These are phyloP conservation scores for Rhodotorula sp. DNA, from an alignment of 1,284 basidiomycete species.

Conservation along the genomic window DNA sequence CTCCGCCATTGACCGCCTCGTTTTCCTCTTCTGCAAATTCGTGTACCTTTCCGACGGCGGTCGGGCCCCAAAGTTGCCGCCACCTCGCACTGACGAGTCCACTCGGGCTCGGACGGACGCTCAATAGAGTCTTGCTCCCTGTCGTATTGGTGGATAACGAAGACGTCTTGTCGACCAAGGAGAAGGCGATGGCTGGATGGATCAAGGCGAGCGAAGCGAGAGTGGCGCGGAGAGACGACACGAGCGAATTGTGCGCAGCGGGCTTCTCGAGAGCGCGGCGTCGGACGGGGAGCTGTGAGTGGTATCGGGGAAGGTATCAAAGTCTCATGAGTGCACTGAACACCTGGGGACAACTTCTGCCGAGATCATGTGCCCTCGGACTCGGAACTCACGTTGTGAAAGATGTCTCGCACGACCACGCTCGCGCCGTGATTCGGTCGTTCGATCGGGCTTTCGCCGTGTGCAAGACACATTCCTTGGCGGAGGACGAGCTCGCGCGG, in stretches of 20 bases:
- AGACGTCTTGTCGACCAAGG: slow-evolving; percentile 58
- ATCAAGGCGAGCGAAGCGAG: slow-evolving; percentile 70
- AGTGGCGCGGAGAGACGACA: slow-evolving; percentile 66
- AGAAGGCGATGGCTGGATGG: slow-evolving; percentile 67
- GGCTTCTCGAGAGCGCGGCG: slow-evolving; percentile 36
- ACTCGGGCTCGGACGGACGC: slow-evolving; percentile 7
- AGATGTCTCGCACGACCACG: slow-evolving; percentile 76
- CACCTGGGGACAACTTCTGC: too few relatives aligned
- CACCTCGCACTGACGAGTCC: slow-evolving; percentile 27
- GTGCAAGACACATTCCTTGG: slow-evolving; percentile 36
- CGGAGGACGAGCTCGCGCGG: slow-evolving; percentile 2
- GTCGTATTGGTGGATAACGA: not conserved
- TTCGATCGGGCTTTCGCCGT: slow-evolving; percentile 54
- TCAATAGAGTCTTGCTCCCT: slow-evolving; percentile 13
- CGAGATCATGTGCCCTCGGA: too few relatives aligned
- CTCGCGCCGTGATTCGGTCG: slow-evolving; percentile 60
- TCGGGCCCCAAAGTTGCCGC: slow-evolving; percentile 34
- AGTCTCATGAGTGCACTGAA: not conserved
- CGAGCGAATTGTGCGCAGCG: slow-evolving; percentile 53
- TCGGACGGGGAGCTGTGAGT: slow-evolving; percentile 68
- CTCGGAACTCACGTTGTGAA: slow-evolving; percentile 65
- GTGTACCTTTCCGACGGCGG: slow-evolving; percentile 26
- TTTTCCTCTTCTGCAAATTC: not conserved
- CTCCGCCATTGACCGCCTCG: not conserved
- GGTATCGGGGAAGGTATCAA: too few relatives aligned